phyloP scores from a whole-genome alignment of 192 early-diverging fungal species.

The Funneliformis geosporum region DNA sequence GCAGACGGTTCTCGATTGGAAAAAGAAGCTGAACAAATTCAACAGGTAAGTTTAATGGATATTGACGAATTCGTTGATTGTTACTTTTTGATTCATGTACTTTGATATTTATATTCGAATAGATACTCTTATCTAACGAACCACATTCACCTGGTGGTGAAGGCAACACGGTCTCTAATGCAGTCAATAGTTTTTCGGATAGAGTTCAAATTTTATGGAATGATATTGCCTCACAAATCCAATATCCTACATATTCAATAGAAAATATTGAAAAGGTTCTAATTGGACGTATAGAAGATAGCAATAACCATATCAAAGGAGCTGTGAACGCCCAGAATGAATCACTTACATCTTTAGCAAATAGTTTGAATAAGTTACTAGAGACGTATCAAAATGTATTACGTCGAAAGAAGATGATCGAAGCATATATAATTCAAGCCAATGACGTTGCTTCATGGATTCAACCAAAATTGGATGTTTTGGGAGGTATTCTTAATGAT shows the following conservation, averaged over 20 bases:
- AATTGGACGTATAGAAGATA: background rate
- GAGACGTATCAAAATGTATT: slow-evolving; percentile 23
- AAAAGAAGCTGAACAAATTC: slow-evolving; percentile 23
- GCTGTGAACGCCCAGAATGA: slow-evolving; percentile 22
- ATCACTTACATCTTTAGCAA: slow-evolving; percentile 18
- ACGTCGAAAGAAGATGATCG: slow-evolving; percentile 28
- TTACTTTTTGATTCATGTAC: no score
- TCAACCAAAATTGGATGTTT: slow-evolving; percentile 18
- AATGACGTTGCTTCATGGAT: slow-evolving; percentile 17
- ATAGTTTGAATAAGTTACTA: slow-evolving; percentile 25
- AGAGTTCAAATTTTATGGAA: slow-evolving; percentile 14
- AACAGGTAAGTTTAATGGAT: slow-evolving; percentile 13
- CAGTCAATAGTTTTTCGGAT: slow-evolving; percentile 6
- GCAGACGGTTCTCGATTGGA: background rate
- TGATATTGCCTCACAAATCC: slow-evolving; percentile 6
- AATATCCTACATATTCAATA: slow-evolving; percentile 18
- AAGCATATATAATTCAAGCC: slow-evolving; percentile 27
- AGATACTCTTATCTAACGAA: slow-evolving; percentile 19
- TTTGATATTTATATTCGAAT: background rate
- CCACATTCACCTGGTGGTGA: slow-evolving; percentile 25
- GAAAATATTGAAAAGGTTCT: background rate
- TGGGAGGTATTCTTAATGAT: slow-evolving; percentile 9
- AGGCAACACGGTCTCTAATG: slow-evolving; percentile 14
- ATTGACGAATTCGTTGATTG: no score
- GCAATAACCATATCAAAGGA: slow-evolving; percentile 6